Conservation (phyloP, 257 asterid species). For the Solanum chmielewskii region DNA sequence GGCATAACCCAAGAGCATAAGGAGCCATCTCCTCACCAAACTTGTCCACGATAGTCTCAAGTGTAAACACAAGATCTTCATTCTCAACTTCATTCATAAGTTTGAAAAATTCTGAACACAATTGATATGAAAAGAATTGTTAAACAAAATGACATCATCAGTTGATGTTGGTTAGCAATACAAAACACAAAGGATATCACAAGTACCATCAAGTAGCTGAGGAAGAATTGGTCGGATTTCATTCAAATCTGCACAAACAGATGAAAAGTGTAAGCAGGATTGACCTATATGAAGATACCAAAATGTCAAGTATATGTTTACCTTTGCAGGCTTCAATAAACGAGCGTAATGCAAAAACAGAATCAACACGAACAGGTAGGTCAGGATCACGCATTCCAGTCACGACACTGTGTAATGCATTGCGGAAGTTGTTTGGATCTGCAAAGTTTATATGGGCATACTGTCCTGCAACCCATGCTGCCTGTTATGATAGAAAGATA, state of each 20-base stretch:
- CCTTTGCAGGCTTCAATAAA: conserved; percentile 97
- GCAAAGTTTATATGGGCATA: conserved; percentile 82
- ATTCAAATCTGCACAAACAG: conserved; percentile 46
- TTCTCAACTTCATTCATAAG: conserved; percentile 98
- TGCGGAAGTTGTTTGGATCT: conserved; percentile 77
- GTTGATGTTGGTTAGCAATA: background rate
- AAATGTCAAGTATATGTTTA: conserved; percentile 4
- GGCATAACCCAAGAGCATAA: conserved; percentile 94
- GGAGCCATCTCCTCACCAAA: conserved; percentile 99
- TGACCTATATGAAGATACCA: background rate
- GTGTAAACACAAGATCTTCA: conserved; percentile 97
- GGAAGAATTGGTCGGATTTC: conserved; percentile 97
- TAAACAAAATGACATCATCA: background rate
- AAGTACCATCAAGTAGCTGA: conserved; percentile 80
- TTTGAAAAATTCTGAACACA: conserved; percentile 71
- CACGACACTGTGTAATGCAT: conserved; percentile 81
- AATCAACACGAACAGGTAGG: conserved; percentile 97
- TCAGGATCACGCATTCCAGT: conserved; percentile 98
- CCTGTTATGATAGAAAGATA: conserved; percentile 34
- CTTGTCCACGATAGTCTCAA: conserved; percentile 97
- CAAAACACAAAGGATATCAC: background rate
- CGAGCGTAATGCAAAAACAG: conserved; percentile 91
- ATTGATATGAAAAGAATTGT: background rate
- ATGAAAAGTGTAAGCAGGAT: background rate
- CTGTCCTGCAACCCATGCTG: conserved; percentile 99